phyloP scores from a whole-genome alignment of 305 asterid genomes.

The Fraxinus baroniana region DNA sequence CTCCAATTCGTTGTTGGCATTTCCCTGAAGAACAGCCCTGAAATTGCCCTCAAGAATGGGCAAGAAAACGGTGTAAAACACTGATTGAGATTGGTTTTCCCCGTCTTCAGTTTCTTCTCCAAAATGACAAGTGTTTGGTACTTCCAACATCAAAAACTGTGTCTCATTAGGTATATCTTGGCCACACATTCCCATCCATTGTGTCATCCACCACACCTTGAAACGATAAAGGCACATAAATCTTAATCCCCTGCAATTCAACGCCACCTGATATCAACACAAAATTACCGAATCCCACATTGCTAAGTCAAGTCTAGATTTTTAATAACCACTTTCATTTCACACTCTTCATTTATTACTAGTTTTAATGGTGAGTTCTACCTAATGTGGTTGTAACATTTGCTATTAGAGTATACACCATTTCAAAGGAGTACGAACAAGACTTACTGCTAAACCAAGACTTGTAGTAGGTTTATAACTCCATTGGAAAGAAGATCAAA shows the following conservation, averaged over 20 bases:
- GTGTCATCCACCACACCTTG: conserved; percentile 96
- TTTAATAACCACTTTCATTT: neutral
- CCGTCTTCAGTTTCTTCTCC: conserved; percentile 25
- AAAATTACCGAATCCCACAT: neutral
- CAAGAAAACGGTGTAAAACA: conserved; percentile 55
- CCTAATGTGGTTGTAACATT: neutral
- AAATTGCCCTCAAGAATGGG: conserved; percentile 82
- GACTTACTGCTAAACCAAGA: neutral
- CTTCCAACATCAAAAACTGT: conserved; percentile 71
- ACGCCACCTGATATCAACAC: neutral
- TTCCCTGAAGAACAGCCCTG: conserved; percentile 93
- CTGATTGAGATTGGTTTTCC: conserved; percentile 23
- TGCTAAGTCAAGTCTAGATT: neutral
- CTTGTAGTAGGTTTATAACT: neutral
- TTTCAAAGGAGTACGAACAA: neutral
- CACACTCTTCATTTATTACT: neutral
- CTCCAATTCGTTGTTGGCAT: conserved; percentile 62
- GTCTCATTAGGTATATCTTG: conserved; percentile 74
- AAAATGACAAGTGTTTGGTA: conserved; percentile 33
- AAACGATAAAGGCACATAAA: conserved; percentile 62
- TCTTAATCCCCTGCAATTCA: conserved; percentile 61
- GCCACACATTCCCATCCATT: conserved; percentile 67
- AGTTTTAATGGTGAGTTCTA: neutral
- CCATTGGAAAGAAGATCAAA: neutral
- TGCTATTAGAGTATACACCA: neutral